Base-by-base conservation (phyloP, 345 rosid genomes). In the Schrenkiella parvula region DNA sequence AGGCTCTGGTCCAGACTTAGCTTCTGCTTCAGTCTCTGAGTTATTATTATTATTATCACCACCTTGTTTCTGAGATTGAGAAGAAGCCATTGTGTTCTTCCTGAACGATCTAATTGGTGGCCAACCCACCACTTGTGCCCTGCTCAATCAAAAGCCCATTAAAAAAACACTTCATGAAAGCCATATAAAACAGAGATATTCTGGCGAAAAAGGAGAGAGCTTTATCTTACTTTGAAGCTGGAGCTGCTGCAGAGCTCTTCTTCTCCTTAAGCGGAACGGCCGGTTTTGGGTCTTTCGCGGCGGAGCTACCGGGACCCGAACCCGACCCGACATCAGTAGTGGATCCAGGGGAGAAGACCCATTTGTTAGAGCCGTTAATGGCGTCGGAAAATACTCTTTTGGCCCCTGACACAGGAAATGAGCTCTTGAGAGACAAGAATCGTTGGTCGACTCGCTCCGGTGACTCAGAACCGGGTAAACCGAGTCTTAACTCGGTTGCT, bases 121-220 rank as follows among this genome's bases (percentile, higher is more conserved):
- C 96, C 96, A 90, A 57, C 96, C 96, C 39, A 88, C 93, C 43
- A 86, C 91, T 53, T 84, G 89, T 70, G 88, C 81, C 65, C 93
- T 88, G 83, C 58, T 58, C 72, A 51, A 52, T 21, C 51, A 23
- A 68, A 62, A 4, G n/a, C 6, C 26, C 59, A 18, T 42, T 2
- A 41, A 28, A 2, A 2, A 70, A 6, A 9, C 13, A 58, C 48
- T 44, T 68, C 32, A 18, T 9, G 4, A 22, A 25, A 14, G 42
- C 11, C 46, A 39, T 9, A 13, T 21, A 60, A 23, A 28, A 62
- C 65, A 57, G 63, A 57, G 63, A 57, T 57, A 43, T 38, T 59
- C 46, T 11, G n/a, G 43, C 28, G 9, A 42, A 11, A 35, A 51
- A 53, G 47, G 12, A 66, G 70, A 35, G 35, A 13, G 15, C 29